Percentiles rank a stretch among this genome's conserved stretches.
phyloP scores from a whole-genome alignment of 2,329 filamentous ascomycete genomes.

The Aquanectria penicillioides region DNA sequence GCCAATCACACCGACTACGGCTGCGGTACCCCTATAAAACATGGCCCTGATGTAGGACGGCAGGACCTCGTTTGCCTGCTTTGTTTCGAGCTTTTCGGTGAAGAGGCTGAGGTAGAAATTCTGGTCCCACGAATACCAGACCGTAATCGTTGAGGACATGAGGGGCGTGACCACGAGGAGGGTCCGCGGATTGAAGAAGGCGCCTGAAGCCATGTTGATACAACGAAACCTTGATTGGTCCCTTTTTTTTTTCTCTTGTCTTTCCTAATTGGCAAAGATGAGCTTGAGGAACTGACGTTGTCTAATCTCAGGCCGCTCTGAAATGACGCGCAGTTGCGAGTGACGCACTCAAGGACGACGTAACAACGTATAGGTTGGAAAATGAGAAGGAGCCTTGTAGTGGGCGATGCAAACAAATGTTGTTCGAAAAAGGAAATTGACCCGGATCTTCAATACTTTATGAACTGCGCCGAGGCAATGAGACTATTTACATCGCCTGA shows the following conservation, averaged over 20 bases:
- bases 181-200: constrained; percentile 50
- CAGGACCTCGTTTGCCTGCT: constrained; percentile 48
- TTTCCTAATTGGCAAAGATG: too few species aligned
- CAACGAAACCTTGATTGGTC: too few species aligned
- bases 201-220: constrained; percentile 49
- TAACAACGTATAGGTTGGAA: too few species aligned
- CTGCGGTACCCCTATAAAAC: constrained; percentile 49
- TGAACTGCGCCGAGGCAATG: neutral
- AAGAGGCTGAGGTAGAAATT: constrained; percentile 53
- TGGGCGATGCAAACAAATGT: too few species aligned
- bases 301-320: too few species aligned
- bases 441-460: too few species aligned
- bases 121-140: constrained; percentile 58
- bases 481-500: neutral
- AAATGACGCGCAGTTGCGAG: too few species aligned
- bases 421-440: too few species aligned
- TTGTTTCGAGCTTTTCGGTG: constrained; percentile 39
- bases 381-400: too few species aligned
- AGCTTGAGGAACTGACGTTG: too few species aligned
- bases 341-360: too few species aligned
- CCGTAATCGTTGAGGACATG: constrained; percentile 57
- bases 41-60: constrained; percentile 55
- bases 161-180: constrained; percentile 56
- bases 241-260: too few species aligned
- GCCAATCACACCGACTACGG: constrained; percentile 47